Evolutionary conservation across 2,329 filamentous ascomycete species (phyloP), one percentile per base, ranked within the genome.

Genomic region (Teratosphaeria viscida): DNA sequence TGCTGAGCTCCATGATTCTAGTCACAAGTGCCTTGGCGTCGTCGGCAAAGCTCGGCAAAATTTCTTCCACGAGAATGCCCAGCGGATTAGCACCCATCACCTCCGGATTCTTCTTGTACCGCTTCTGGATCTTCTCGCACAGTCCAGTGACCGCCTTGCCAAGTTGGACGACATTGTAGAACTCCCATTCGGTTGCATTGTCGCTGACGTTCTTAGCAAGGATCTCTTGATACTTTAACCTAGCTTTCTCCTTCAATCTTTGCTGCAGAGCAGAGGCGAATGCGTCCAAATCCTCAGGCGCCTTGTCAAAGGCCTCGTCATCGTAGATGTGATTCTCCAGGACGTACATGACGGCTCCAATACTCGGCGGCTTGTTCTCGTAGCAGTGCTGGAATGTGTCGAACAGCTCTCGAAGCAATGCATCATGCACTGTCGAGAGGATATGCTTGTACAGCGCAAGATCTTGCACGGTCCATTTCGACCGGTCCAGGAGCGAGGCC

Each of bases 11-110:
- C 64, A 97, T 80, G 62, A 97, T 94, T 59, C 88, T 83, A 65
- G 85, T 82, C 52, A 97, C 86, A 64, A 99, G 85, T 67, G 92
- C 91, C 63, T 88, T 83, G 5, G 90, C 89, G 73, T 99, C 92
- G 63, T 89, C 85, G 60, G 95, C 92, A 71, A 95, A 97, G 62
- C 88, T 87, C 0, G 94, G 94, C 60, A 97, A 87, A 58, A 94
- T 85, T 57, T 90, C 89, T 65, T 88, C 83, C 6, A 96, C 85
- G 35, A 97, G 79, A 39, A 94, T 87, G 54, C 82, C 85, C 66
- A 85, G 75, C 12, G 83, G 83, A 60, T 82, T 83, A 19, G 85
- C 82, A 32, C 91, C 91, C 85, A 96, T 87, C 61, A 97, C 88
- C 63, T 90, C 87, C 0, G 90, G 90, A 60, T 88, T 94, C 67